A percentile compares a stretch with the other conserved stretches of the same genome.
Evolutionary conservation across 2,329 filamentous ascomycete species (phyloP).

Genomic region (Thelonectria rubi): DNA sequence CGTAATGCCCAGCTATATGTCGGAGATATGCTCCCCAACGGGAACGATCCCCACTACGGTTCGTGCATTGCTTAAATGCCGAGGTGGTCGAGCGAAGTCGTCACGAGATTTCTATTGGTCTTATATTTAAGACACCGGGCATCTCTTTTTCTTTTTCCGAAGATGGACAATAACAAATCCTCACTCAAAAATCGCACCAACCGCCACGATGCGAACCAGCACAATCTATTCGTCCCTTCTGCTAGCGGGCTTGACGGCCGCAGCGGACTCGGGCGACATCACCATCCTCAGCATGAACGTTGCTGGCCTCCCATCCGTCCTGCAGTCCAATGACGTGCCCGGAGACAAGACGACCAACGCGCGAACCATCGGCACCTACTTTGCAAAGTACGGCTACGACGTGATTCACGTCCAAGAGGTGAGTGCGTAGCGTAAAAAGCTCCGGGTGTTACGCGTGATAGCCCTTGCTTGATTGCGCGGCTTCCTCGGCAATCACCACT

Average conservation of each 20-base stretch:
- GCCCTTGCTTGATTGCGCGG: not conserved
- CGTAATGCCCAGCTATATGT: not conserved
- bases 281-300: conserved; percentile 54
- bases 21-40: not conserved
- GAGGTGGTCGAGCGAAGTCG: not conserved
- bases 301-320: conserved; percentile 64
- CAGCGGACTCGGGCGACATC: conserved; percentile 12
- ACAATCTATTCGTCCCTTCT: conserved; percentile 1
- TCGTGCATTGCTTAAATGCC: conserved; percentile 2
- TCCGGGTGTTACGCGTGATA: not conserved
- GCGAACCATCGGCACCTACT: conserved; percentile 62
- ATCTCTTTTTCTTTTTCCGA: no score
- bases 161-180: no score
- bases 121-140: not conserved
- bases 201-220: not conserved
- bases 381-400: conserved; percentile 66
- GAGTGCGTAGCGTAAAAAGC: not conserved
- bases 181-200: not conserved
- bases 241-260: conserved; percentile 7
- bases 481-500: no score
- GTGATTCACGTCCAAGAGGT: conserved; percentile 71
- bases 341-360: conserved; percentile 70
- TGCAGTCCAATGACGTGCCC: conserved; percentile 68
- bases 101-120: not conserved
- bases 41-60: conserved; percentile 4